Percentiles rank a stretch among this genome's conserved stretches.
phyloP scores from a whole-genome alignment of 2,329 filamentous ascomycete genomes.

The Fusarium citri region DNA sequence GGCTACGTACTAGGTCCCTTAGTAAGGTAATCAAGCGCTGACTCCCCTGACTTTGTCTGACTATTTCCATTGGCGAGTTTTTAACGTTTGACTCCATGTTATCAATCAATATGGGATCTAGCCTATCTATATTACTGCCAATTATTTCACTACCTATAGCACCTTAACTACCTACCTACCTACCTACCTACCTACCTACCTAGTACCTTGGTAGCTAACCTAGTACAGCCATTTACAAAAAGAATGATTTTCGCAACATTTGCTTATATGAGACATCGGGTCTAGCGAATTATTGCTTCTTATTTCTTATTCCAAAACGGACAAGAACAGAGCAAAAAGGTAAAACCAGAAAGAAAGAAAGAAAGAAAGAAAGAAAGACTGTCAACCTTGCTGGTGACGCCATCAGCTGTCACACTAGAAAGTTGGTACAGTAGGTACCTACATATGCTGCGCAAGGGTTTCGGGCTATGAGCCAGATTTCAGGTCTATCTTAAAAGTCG shows the following conservation, averaged over 20 bases:
- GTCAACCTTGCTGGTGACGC: constrained; percentile 28
- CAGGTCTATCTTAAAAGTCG: neutral
- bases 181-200: too few species aligned
- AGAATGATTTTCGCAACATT: neutral
- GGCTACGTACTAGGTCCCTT: too few species aligned
- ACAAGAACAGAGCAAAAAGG: neutral
- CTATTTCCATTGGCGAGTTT: neutral
- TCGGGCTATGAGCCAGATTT: neutral
- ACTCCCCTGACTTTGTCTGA: neutral
- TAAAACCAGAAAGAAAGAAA: neutral
- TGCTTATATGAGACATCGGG: neutral
- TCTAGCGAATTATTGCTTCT: constrained; percentile 33
- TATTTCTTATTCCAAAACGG: neutral
- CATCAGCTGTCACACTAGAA: constrained; percentile 17
- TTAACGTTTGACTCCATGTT: neutral
- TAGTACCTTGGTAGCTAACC: too few species aligned
- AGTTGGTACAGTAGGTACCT: neutral
- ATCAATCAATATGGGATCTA: neutral
- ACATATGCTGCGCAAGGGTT: neutral
- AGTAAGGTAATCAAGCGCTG: neutral
- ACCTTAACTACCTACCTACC: too few species aligned
- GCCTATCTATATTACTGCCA: neutral
- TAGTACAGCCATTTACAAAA: neutral
- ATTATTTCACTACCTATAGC: neutral
- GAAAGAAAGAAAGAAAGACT: neutral